These are phyloP conservation scores for Monosporascus sp. DNA, from an alignment of 2,329 filamentous ascomycete genomes.

Conservation along the genomic window DNA sequence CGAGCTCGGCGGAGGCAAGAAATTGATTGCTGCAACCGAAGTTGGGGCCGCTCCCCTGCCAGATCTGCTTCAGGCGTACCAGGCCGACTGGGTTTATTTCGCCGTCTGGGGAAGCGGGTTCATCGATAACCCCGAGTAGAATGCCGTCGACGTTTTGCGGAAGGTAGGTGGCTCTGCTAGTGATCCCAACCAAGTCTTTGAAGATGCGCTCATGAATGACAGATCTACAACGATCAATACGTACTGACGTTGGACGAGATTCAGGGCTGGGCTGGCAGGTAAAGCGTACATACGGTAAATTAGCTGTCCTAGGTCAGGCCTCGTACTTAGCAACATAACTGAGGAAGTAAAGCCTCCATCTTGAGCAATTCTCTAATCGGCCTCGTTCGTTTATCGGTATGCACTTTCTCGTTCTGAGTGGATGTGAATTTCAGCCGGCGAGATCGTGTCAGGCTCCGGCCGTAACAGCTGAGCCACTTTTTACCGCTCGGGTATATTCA, in stretches of 20 bases:
- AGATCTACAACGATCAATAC: slow-evolving; percentile 28
- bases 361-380: no score
- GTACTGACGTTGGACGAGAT: slow-evolving; percentile 31
- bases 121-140: slow-evolving; percentile 36
- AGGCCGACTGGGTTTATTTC: slow-evolving; percentile 44
- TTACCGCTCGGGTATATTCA: no score
- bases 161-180: slow-evolving; percentile 16
- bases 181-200: no score
- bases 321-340: no score
- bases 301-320: neutral
- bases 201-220: neutral
- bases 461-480: no score
- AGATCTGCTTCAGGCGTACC: slow-evolving; percentile 34
- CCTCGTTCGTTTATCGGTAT: no score
- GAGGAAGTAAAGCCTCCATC: no score
- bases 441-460: no score
- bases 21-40: slow-evolving; percentile 43
- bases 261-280: slow-evolving; percentile 22
- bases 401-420: no score
- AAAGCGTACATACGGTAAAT: neutral
- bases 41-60: slow-evolving; percentile 42
- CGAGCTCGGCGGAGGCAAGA: slow-evolving; percentile 36
- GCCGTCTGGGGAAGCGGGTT: slow-evolving; percentile 40
- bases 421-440: no score
- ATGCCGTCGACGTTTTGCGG: slow-evolving; percentile 34